Evolutionary conservation across 768 basidiomycete species (phyloP).

Genomic region (Mycena floridula): DNA sequence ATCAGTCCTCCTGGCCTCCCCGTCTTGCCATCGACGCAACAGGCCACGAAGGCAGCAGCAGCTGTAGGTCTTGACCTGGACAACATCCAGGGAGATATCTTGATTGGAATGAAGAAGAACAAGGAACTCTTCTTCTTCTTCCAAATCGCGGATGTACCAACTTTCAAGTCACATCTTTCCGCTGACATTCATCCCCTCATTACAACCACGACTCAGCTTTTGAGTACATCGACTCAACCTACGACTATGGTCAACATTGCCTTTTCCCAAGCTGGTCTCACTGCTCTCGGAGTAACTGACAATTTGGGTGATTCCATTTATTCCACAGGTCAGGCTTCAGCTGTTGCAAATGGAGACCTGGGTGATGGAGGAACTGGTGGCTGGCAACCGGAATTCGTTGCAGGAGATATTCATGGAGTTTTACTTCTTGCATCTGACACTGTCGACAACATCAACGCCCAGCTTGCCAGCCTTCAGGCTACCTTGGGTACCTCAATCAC

Average conservation of each 20-base stretch:
- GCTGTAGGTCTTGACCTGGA: conserved; percentile 11
- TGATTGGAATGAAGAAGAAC: conserved; percentile 13
- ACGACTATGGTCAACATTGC: conserved; percentile 17
- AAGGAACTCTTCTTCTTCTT: conserved; percentile 10
- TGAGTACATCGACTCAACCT: conserved; percentile 7
- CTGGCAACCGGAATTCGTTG: conserved; percentile 11
- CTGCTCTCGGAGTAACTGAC: conserved; percentile 8
- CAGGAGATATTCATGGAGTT: conserved; percentile 11
- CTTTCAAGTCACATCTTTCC: conserved; percentile 1
- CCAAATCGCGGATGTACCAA: not conserved
- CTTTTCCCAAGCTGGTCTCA: conserved; percentile 13
- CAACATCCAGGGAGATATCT: conserved; percentile 20
- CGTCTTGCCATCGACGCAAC: not conserved
- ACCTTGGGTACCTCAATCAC: conserved; percentile 10
- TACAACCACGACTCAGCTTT: conserved; percentile 10
- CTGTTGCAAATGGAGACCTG: conserved; percentile 1
- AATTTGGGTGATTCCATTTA: conserved; percentile 9
- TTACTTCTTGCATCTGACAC: conserved; percentile 12
- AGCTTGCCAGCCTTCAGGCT: conserved; percentile 6
- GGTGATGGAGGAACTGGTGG: conserved; percentile 9
- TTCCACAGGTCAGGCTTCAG: conserved; percentile 6
- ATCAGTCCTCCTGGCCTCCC: conserved; percentile 3
- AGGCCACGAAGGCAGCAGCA: not conserved
- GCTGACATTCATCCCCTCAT: conserved; percentile 8
- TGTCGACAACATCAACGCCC: conserved; percentile 8